Evolutionary conservation across 108 stramenopile genomes (phyloP), one percentile per base, ranked within the genome.

Genomic region (Cyclotella distinguenda): DNA sequence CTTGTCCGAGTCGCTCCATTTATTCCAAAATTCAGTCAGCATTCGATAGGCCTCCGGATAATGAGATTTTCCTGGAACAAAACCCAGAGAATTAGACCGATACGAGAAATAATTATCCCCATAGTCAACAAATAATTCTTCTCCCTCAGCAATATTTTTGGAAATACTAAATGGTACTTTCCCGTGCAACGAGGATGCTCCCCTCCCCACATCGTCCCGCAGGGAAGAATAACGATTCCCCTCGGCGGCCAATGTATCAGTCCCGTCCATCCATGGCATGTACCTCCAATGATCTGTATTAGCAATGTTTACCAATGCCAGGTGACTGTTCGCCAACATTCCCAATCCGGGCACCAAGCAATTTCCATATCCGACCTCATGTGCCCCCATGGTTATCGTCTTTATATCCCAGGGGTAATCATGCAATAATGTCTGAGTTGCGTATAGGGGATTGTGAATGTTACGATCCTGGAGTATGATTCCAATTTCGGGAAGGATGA

Each of bases 81-180:
- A 16, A 1, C 81, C 85, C 25, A 82, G 18, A 19, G 22, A 13
- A 2, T 45, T 13, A 33, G 65, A 53, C 27, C 88, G 75, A 12
- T 35, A 23, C 16, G 40, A 16, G 48, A 87, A 91, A 86, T 86
- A 91, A 0, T 72, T 52, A 9, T 74, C 67, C 6, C 90, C 86
- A 76, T 91, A 91, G 22, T 38, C 4, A 10, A 72, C 76, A 59
- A 88, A 91, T 6, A 90, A 42, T 70, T 93, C 91, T 23, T 74
- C 82, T 51, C 86, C 90, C 0, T 68, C 83, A 26, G 65, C 68
- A 47, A 91, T 71, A 32, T 72, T 15, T 16, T 66, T 34, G 4
- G 10, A 40, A 0, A 79, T 70, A 15, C 50, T 21, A 26, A 80
- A 62, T 1, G 13, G 6, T 2, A 79, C 64, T 26, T 65, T 61